These are phyloP conservation scores for Hibiscus mutabilis DNA, from an alignment of 345 rosid genomes.

Conservation along the genomic window DNA sequence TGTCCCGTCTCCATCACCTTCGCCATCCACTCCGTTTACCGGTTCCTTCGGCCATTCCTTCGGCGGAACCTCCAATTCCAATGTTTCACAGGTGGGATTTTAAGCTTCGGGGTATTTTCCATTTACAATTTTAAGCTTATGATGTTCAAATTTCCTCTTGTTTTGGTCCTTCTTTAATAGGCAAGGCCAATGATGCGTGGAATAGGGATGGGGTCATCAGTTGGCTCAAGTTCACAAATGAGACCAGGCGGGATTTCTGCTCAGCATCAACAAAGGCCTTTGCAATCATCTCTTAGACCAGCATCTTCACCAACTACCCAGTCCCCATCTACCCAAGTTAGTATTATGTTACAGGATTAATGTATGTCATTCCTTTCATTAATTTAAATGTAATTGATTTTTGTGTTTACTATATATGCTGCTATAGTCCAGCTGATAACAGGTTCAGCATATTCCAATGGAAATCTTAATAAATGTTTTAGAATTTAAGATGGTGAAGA, in stretches of 20 bases:
- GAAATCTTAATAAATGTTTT: too few species aligned
- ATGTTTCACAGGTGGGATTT: slow-evolving; percentile 41
- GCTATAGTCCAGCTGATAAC: too few species aligned
- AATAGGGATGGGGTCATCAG: not conserved
- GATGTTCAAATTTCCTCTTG: not conserved
- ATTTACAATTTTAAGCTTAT: not conserved
- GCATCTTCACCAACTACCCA: slow-evolving; percentile 34
- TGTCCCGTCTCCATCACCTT: too few species aligned
- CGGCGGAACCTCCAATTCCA: slow-evolving; percentile 42
- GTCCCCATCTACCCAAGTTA: slow-evolving; percentile 54
- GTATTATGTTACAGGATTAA: slow-evolving; percentile 15
- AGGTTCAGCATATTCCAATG: too few species aligned
- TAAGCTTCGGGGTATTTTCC: not conserved
- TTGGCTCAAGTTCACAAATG: slow-evolving; percentile 57
- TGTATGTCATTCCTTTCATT: not conserved
- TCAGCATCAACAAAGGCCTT: slow-evolving; percentile 76
- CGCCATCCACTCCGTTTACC: slow-evolving; percentile 21
- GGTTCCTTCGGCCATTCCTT: slow-evolving; percentile 67
- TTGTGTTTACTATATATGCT: too few species aligned
- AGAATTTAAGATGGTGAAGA: too few species aligned
- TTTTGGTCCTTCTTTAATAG: slow-evolving; percentile 24
- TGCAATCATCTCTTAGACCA: slow-evolving; percentile 46
- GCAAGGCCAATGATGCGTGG: slow-evolving; percentile 40
- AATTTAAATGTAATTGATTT: not conserved
- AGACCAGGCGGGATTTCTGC: slow-evolving; percentile 58